Evolutionary conservation across 1,139 yeast species (phyloP), one percentile per base, ranked within the genome.

Genomic region (Meyerozyma sp.): DNA sequence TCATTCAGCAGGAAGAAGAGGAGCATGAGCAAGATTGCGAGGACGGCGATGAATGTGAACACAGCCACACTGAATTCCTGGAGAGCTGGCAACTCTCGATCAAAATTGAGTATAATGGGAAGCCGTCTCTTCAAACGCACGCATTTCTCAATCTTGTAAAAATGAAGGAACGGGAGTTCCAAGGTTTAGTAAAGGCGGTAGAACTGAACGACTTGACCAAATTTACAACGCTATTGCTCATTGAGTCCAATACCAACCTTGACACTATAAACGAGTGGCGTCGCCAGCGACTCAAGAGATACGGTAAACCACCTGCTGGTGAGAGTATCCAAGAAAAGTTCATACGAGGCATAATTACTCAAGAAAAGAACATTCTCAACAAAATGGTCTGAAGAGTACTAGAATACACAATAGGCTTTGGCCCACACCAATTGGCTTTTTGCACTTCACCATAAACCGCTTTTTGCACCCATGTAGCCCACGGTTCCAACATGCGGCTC

Each of bases 1-100:
- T 65, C n/a, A 44, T 67, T 10, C 50, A 42, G 14, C 58, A 62
- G 14, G 53, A 52, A 14, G 52, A 42, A 21, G 54, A 52, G 2
- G 55, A 51, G 10, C 44, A 49, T 39, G 52, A 46, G 2, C 59
- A 49, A 4, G 55, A 45, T 3, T 52, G 48, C n/a, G 56, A 52
- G 11, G 57, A 39, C 1, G 46, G 46, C 11, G 52, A 45, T 18
- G 53, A 46, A 25, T 56, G 47, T 5, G 54, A 54, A 6, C 56
- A 49, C 9, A 42, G 43, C 6, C 16, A 13, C 11, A 10, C 13
- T 34, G 51, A 46, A 3, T 50, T 54, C 4, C 57, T 63, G 0
- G 63, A 61, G 36, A 51, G 55, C 3, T 73, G 78, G 78, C 61
- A 68, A 29, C 55, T 68, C 40, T 66, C 69, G 36, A 57, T 70